phyloP scores from a whole-genome alignment of 164 flowering plant species.

The Nymphaea thermarum region DNA sequence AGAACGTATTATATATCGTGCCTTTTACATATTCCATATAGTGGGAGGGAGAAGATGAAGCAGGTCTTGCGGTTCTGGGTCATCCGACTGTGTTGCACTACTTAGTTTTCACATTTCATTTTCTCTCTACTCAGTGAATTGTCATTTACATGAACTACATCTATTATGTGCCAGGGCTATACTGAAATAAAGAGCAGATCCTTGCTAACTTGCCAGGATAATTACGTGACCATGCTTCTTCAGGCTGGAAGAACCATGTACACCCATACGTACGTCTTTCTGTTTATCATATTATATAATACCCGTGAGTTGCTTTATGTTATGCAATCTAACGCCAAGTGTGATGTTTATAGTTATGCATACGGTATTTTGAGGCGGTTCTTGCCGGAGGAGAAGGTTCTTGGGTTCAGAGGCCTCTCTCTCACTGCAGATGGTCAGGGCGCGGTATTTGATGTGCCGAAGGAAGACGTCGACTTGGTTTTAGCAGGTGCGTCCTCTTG shows the following conservation, averaged over 20 bases:
- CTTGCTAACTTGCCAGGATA: conserved; percentile 68
- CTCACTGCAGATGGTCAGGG: conserved; percentile 82
- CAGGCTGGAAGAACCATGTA: conserved; percentile 67
- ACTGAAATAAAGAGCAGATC: conserved; percentile 85
- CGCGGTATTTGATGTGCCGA: conserved; percentile 83
- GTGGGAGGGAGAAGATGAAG: no score
- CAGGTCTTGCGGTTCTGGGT: no score
- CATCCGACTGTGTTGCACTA: no score
- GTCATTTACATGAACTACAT: no score
- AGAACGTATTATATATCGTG: no score
- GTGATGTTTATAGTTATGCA: conserved; percentile 33
- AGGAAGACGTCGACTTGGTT: conserved; percentile 50
- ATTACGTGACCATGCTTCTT: conserved; percentile 61
- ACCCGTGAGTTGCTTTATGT: background rate
- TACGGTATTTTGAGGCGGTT: conserved; percentile 61
- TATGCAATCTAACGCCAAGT: background rate
- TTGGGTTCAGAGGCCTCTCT: conserved; percentile 53
- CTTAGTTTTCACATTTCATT: no score
- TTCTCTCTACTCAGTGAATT: no score
- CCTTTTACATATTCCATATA: no score
- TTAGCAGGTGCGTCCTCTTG: conserved; percentile 39
- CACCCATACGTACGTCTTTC: conserved; percentile 53
- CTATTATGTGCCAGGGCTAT: conserved; percentile 46
- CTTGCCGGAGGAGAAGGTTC: conserved; percentile 82
- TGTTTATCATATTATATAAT: background rate